These are phyloP conservation scores for Entonaema liquescens DNA, from an alignment of 495 filamentous ascomycete species.

Conservation along the genomic window DNA sequence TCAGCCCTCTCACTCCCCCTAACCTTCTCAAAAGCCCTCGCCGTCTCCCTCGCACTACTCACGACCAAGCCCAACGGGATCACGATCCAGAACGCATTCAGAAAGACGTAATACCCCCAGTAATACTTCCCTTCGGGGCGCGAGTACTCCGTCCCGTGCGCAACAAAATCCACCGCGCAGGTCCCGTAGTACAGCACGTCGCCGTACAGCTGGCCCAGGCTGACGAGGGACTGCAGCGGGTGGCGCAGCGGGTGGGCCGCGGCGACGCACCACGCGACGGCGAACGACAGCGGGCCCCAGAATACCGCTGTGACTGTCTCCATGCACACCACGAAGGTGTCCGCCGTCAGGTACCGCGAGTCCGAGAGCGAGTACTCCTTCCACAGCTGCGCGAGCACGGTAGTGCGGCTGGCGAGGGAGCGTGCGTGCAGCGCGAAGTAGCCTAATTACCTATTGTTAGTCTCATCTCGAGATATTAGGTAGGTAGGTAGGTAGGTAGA, in stretches of 20 bases:
- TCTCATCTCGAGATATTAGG: no score
- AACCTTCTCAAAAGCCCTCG: background rate
- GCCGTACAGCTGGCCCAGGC: background rate
- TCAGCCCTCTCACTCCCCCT: background rate
- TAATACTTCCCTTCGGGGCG: background rate
- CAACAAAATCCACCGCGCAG: background rate
- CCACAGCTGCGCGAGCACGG: background rate
- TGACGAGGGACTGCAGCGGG: background rate
- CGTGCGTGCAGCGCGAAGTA: background rate
- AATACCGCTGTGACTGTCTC: background rate
- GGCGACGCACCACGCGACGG: background rate
- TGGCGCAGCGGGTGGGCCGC: background rate
- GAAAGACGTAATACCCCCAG: background rate
- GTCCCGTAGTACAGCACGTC: constrained; percentile 3
- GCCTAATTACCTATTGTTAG: no score
- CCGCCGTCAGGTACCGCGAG: background rate
- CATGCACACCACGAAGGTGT: background rate
- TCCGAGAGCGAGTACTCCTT: background rate
- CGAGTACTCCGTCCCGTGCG: background rate
- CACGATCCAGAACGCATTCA: background rate
- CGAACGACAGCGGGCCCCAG: background rate
- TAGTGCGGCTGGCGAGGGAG: background rate
- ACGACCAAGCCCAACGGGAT: background rate
- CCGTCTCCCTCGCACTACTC: background rate
- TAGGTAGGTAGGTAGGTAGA: no score